These are phyloP conservation scores for Kernera saxatilis DNA, from an alignment of 345 rosid genomes.

Conservation along the genomic window DNA sequence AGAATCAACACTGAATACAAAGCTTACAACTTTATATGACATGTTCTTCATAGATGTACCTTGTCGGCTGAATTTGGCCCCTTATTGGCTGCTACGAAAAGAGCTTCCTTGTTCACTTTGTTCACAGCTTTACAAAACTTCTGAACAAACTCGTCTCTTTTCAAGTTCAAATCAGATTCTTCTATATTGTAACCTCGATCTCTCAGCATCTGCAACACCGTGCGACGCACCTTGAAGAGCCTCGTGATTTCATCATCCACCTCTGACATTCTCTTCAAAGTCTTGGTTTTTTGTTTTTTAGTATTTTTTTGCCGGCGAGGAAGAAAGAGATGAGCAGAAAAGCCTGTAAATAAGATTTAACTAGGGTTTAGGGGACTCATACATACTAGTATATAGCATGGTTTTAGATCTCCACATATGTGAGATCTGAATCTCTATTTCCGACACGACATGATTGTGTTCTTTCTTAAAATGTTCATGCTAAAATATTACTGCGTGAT, in stretches of 20 bases:
- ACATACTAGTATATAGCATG: background rate
- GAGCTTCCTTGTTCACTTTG: conserved; percentile 43
- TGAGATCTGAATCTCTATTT: background rate
- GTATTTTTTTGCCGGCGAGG: conserved; percentile 4
- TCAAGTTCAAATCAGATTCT: conserved; percentile 43
- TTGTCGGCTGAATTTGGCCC: conserved; percentile 40
- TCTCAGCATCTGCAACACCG: conserved; percentile 51
- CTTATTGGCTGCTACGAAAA: conserved; percentile 25
- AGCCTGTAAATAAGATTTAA: background rate
- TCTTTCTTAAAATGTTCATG: background rate
- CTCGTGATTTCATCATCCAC: conserved; percentile 45
- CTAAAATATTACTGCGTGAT: background rate
- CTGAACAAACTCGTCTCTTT: conserved; percentile 42
- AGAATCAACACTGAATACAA: background rate
- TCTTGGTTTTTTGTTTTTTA: background rate
- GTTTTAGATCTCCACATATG: background rate
- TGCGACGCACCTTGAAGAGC: conserved; percentile 46
- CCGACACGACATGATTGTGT: background rate
- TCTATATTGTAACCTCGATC: conserved; percentile 47
- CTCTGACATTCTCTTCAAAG: conserved; percentile 26
- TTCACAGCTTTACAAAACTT: conserved; percentile 31
- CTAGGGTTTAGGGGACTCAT: conserved; percentile 11
- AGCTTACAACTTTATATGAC: background rate
- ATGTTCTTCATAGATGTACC: conserved; percentile 25
- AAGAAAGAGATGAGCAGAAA: background rate